Percentiles rank a stretch among this genome's conserved stretches.
phyloP scores from a whole-genome alignment of 768 basidiomycete species.

The Boletus rubescentipes region DNA sequence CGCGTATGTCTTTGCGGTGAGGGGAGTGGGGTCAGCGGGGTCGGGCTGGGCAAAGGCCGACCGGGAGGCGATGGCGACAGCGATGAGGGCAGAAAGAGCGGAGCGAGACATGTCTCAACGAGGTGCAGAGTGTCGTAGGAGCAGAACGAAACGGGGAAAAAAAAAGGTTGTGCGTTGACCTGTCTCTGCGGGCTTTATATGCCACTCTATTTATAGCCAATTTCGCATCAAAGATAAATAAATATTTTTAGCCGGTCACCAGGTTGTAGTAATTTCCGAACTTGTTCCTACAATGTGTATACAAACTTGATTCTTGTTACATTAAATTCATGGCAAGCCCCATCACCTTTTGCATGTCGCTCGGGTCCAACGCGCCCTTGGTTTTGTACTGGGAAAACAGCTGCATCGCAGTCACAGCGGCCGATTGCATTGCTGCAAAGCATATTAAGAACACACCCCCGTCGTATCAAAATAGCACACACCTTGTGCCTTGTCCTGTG shows the following conservation, averaged over 20 bases:
- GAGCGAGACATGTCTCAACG: constrained; percentile 46
- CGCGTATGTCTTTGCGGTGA: constrained; percentile 44
- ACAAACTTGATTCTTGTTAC: constrained; percentile 3
- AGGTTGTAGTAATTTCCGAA: not conserved
- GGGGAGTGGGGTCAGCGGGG: constrained; percentile 47
- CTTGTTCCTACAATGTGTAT: not conserved
- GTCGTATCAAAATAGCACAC: not conserved
- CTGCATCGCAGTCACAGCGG: constrained; percentile 32
- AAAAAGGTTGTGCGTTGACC: not conserved
- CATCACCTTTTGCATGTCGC: constrained; percentile 30
- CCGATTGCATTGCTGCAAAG: constrained; percentile 31
- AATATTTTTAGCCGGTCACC: too few species aligned
- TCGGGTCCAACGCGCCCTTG: constrained; percentile 27
- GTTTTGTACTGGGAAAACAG: constrained; percentile 24
- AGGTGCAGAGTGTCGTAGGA: not conserved
- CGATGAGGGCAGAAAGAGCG: constrained; percentile 44
- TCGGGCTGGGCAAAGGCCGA: constrained; percentile 30
- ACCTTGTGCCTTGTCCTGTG: constrained; percentile 30
- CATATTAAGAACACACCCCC: not conserved
- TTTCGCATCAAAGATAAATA: too few species aligned
- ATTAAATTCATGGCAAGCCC: constrained; percentile 26
- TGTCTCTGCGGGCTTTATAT: constrained; percentile 2
- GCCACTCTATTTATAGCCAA: constrained; percentile 6
- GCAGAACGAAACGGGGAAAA: not conserved
- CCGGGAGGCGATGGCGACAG: constrained; percentile 31